Evolutionary conservation across 371 early-diverging fungal genomes (phyloP).

Genomic region (Mortierella sp.): DNA sequence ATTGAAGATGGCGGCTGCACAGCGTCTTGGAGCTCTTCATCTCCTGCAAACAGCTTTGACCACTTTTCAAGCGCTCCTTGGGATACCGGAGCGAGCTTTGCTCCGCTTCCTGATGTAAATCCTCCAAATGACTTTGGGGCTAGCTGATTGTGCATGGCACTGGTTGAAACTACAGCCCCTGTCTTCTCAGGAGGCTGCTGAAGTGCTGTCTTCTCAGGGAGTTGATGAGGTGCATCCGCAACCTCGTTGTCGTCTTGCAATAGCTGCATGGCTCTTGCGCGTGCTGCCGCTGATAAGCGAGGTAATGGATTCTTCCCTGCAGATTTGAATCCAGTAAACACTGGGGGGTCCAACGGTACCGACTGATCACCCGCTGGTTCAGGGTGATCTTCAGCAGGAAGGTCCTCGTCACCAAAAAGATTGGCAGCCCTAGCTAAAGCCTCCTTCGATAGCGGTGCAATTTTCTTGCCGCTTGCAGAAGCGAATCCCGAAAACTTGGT

Average conservation of each 20-base stretch:
- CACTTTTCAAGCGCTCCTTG: conserved; percentile 19
- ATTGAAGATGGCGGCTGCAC: too few relatives aligned
- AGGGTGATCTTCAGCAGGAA: not conserved
- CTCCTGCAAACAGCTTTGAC: conserved; percentile 25
- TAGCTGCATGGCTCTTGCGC: conserved; percentile 11
- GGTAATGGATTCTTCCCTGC: conserved; percentile 26
- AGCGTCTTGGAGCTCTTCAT: not conserved
- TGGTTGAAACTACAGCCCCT: too few relatives aligned
- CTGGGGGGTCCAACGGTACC: not conserved
- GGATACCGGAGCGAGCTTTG: conserved; percentile 13
- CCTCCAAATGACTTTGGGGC: conserved; percentile 13
- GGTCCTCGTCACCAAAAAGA: conserved; percentile 6
- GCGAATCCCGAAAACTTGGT: conserved; percentile 12
- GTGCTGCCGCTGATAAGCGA: conserved; percentile 25
- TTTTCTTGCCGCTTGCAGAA: conserved; percentile 17
- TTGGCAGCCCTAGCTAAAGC: conserved; percentile 7
- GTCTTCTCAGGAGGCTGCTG: too few relatives aligned
- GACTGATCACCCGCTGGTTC: not conserved
- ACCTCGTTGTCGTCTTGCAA: conserved; percentile 15
- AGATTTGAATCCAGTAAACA: conserved; percentile 7
- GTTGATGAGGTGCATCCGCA: not conserved
- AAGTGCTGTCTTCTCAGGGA: too few relatives aligned
- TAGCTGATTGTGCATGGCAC: not conserved
- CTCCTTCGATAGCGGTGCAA: conserved; percentile 17
- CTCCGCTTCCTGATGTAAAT: conserved; percentile 31